Percentiles rank a stretch among this genome's conserved stretches.
phyloP scores from a whole-genome alignment of 176 grass and related monocot genomes.

The Oryza rufipogon region DNA sequence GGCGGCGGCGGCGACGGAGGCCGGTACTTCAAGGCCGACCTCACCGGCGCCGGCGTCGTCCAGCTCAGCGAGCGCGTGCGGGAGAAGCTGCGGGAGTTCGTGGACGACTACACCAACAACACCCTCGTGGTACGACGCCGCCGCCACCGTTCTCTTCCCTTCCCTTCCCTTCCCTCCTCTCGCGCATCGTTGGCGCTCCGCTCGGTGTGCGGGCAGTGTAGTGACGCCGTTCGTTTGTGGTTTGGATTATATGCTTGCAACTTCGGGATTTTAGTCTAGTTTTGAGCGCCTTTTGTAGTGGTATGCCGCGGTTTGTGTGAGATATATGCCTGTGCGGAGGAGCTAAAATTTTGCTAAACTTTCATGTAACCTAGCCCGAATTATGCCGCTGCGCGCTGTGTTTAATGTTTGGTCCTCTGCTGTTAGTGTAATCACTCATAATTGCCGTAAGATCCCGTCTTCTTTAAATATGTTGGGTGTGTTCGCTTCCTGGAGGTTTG shows the following conservation, averaged over 20 bases:
- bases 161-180: neutral
- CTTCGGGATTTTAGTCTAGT: slow-evolving; percentile 2
- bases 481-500: neutral
- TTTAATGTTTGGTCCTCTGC: neutral
- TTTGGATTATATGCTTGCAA: neutral
- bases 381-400: neutral
- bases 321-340: neutral
- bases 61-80: slow-evolving; percentile 49
- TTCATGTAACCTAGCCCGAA: neutral
- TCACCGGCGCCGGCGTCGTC: slow-evolving; percentile 44
- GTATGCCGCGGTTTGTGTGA: neutral
- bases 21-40: slow-evolving; percentile 38
- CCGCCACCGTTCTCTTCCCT: neutral
- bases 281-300: neutral
- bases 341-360: slow-evolving; percentile 22
- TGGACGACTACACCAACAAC: slow-evolving; percentile 19
- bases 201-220: neutral
- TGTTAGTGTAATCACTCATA: neutral
- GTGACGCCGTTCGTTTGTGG: neutral
- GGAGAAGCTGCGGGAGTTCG: slow-evolving; percentile 68
- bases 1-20: neutral
- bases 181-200: neutral
- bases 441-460: slow-evolving; percentile 11
- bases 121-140: slow-evolving; percentile 52
- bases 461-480: neutral